Base-by-base conservation (phyloP, 2,329 filamentous ascomycete species). In the Rutstroemia sydowiana region DNA sequence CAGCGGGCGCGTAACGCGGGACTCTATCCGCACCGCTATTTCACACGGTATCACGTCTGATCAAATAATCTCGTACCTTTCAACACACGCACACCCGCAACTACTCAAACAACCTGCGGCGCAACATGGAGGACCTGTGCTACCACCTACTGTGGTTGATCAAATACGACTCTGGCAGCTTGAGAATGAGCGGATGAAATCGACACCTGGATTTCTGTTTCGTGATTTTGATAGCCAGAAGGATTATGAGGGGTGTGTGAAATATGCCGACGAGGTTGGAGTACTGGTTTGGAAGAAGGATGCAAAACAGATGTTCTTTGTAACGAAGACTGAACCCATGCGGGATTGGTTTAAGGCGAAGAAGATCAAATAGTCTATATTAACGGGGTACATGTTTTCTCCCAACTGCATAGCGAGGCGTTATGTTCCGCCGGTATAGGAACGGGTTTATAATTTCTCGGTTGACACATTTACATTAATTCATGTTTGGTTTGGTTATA, bases 111-210 rank as follows among this genome's bases (percentile, higher is more conserved):
- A 75, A 56, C 63, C 70, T 2, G 64, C 70, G 0, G 55, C 57
- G 8, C 53, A 57, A 8, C 59, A 60, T n/a, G 60, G 55, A 16
- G 59, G 57, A 2, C 87, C 91, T 1, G 81, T 95, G 14, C 77
- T 98, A 2, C 93, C 95, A 1, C 91, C 93, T 0, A 97, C 95
- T 0, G 93, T 98, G 14, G 88, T 96, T 57, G 93, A 98, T 69
- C 93, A 98, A 73, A 96, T 98, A 63, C 80, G 91, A 2, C 80
- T 98, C 18, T 98, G 93, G 93, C 92, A 98, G 73, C 83, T 97
- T 48, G 93, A 98, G 70, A 90, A 92, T 58, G 93, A 98, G 72
- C 81, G 93, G 46, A 95, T 98, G 80, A 87, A 87, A 67, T 82
- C 87, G 1, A 89, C 83, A 5, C 73, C 78, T 1, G 93, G 93